Percentiles rank a stretch among this genome's conserved stretches.
Evolutionary conservation across 768 basidiomycete genomes (phyloP).

Genomic region (Panus rudis): DNA sequence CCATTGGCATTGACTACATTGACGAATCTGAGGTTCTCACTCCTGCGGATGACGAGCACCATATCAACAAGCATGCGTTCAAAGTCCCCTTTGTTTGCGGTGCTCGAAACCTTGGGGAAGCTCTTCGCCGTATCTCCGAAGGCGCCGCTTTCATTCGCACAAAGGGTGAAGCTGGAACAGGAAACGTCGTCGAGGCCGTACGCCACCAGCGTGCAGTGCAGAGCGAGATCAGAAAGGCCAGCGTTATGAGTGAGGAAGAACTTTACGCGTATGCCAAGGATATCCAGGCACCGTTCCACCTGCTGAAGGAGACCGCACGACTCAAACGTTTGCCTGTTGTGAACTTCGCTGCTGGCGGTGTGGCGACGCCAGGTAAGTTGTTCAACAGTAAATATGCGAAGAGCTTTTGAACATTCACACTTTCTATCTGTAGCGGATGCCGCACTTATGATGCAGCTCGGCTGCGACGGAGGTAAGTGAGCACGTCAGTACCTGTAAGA

Average conservation of each 20-base stretch:
- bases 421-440: constrained; percentile 71
- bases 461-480: constrained; percentile 85
- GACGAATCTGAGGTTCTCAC: constrained; percentile 95
- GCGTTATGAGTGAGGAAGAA: constrained; percentile 91
- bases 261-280: constrained; percentile 91
- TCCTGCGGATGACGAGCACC: constrained; percentile 91
- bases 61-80: constrained; percentile 95
- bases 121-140: constrained; percentile 91
- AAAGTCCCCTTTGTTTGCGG: constrained; percentile 97
- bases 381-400: background rate
- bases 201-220: constrained; percentile 82
- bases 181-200: constrained; percentile 91
- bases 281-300: constrained; percentile 87
- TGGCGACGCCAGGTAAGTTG: constrained; percentile 76
- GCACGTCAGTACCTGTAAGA: constrained; percentile 10
- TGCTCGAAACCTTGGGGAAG: constrained; percentile 91
- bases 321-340: constrained; percentile 92
- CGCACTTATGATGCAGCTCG: constrained; percentile 98
- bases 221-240: constrained; percentile 77
- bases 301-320: constrained; percentile 93
- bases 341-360: constrained; percentile 93
- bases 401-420: constrained; percentile 1
- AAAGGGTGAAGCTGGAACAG: constrained; percentile 89
- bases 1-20: constrained; percentile 92
- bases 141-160: constrained; percentile 98